Evolutionary conservation across 768 basidiomycete species (phyloP).

Genomic region (Boletus subparvulus): DNA sequence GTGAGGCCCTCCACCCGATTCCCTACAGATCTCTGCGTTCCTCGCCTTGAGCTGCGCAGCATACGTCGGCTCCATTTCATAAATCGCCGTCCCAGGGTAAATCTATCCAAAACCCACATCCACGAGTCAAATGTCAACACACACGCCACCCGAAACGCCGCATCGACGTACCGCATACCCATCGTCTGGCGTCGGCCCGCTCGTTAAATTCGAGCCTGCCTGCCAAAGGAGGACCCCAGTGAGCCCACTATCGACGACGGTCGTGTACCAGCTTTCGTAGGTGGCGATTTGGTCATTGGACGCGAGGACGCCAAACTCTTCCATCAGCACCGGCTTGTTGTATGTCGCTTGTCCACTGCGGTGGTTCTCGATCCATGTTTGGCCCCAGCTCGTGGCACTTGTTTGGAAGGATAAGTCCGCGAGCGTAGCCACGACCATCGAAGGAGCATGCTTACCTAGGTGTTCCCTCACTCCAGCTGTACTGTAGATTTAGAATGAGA

Average conservation of each 20-base stretch:
- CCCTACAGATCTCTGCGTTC: too few relatives aligned
- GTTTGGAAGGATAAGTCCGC: not conserved
- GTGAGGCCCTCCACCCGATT: too few relatives aligned
- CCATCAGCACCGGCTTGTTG: slow-evolving; percentile 63
- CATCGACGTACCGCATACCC: slow-evolving; percentile 31
- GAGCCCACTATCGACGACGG: slow-evolving; percentile 50
- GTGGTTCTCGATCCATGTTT: slow-evolving; percentile 65
- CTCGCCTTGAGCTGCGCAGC: too few relatives aligned
- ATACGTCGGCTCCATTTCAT: too few relatives aligned
- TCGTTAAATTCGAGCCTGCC: slow-evolving; percentile 40
- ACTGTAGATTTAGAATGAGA: slow-evolving; percentile 25
- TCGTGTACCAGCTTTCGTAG: slow-evolving; percentile 55
- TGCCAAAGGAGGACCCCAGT: slow-evolving; percentile 67
- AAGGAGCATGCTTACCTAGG: slow-evolving; percentile 1
- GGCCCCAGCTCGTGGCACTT: slow-evolving; percentile 44
- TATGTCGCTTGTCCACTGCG: slow-evolving; percentile 45
- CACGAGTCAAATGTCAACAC: not conserved
- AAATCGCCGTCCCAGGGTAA: not conserved
- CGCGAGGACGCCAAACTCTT: slow-evolving; percentile 58
- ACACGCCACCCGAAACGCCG: too few relatives aligned
- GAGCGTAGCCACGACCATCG: too few relatives aligned
- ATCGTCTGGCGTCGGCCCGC: slow-evolving; percentile 49
- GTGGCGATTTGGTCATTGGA: slow-evolving; percentile 37
- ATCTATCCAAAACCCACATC: too few relatives aligned
- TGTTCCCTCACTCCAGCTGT: slow-evolving; percentile 46